A percentile compares a stretch with the other conserved stretches of the same genome.
These are phyloP conservation scores for Paramecium sonneborni DNA, from an alignment of 73 alveolate genomes.

Conservation along the genomic window DNA sequence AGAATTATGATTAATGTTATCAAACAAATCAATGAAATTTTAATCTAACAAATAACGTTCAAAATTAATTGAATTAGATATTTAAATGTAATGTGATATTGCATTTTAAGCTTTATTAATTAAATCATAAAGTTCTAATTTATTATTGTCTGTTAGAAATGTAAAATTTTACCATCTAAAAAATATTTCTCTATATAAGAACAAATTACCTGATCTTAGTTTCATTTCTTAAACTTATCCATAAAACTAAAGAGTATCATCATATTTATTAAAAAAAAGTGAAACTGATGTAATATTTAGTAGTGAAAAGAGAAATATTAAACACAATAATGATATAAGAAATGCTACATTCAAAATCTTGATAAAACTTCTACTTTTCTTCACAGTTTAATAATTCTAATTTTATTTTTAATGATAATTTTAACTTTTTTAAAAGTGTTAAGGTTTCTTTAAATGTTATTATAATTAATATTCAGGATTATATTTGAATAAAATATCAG, in stretches of 20 bases:
- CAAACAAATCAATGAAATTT: background rate
- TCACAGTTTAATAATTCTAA: background rate
- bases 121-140: background rate
- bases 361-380: background rate
- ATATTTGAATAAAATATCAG: background rate
- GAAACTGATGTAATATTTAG: background rate
- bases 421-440: background rate
- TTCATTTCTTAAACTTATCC: background rate
- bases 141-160: background rate
- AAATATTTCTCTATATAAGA: background rate
- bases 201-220: background rate
- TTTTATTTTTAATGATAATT: background rate
- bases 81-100: background rate
- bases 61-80: background rate
- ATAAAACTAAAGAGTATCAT: background rate
- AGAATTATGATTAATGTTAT: background rate
- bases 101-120: background rate
- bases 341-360: background rate
- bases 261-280: background rate
- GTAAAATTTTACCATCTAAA: slow-evolving; percentile 14
- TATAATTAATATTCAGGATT: background rate
- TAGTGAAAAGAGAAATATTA: background rate
- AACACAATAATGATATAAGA: background rate
- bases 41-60: background rate
- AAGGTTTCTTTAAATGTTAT: background rate